A percentile compares a stretch with the other conserved stretches of the same genome.
phyloP scores from a whole-genome alignment of 2,329 filamentous ascomycete genomes.

The Gnomoniopsis sp. region DNA sequence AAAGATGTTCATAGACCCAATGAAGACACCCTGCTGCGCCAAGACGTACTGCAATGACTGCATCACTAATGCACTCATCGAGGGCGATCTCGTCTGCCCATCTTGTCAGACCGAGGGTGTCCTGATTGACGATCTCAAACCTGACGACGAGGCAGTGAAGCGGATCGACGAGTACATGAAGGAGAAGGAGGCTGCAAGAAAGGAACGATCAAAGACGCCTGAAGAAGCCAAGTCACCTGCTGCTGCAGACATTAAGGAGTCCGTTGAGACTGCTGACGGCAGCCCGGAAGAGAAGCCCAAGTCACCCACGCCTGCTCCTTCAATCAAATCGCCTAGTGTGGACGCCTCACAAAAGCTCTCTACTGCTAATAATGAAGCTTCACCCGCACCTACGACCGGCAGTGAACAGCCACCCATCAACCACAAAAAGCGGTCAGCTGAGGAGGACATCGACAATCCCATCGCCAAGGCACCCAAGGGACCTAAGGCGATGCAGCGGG shows the following conservation, averaged over 20 bases:
- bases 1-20: constrained; percentile 96
- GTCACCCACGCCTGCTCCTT: constrained; percentile 26
- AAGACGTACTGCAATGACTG: constrained; percentile 99
- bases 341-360: constrained; percentile 27
- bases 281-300: constrained; percentile 32
- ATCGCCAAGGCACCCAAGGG: constrained; percentile 65
- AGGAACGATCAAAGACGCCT: constrained; percentile 47
- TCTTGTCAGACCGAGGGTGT: constrained; percentile 88
- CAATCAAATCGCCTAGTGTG: constrained; percentile 27
- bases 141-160: constrained; percentile 73
- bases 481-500: constrained; percentile 61
- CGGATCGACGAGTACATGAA: constrained; percentile 75
- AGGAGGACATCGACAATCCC: constrained; percentile 64
- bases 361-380: constrained; percentile 26
- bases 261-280: constrained; percentile 37
- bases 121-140: constrained; percentile 83
- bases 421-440: constrained; percentile 79
- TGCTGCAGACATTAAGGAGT: constrained; percentile 26
- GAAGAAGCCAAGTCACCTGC: constrained; percentile 31
- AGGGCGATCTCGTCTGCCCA: constrained; percentile 96
- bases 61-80: constrained; percentile 98
- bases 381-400: constrained; percentile 19
- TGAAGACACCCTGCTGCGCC: constrained; percentile 97
- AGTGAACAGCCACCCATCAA: constrained; percentile 23
- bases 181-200: constrained; percentile 51